Percentiles rank a stretch among this genome's conserved stretches.
Evolutionary conservation across 805 yeast genomes (phyloP).

Genomic region (Hermanozyma aechmeae): DNA sequence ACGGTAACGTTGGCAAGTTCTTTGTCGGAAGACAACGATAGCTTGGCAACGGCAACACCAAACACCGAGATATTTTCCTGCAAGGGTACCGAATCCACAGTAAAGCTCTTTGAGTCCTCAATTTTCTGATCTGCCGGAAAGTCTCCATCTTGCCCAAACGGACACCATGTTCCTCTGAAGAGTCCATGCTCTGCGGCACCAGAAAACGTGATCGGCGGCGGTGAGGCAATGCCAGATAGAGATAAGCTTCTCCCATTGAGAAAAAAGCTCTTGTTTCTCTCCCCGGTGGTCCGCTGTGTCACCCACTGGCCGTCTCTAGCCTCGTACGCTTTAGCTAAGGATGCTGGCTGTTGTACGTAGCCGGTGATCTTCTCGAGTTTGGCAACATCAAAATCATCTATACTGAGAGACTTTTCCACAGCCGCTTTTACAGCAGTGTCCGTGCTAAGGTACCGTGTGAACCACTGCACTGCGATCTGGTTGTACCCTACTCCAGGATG

Average conservation of each 20-base stretch:
- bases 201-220: conserved; percentile 12
- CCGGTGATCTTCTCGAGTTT: conserved; percentile 24
- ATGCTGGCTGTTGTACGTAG: conserved; percentile 34
- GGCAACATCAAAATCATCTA: conserved; percentile 9
- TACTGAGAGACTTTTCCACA: background rate
- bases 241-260: too few relatives aligned
- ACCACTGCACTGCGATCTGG: conserved; percentile 33
- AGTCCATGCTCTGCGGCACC: conserved; percentile 33
- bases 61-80: conserved; percentile 15
- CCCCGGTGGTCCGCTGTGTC: conserved; percentile 3
- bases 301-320: conserved; percentile 33
- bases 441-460: conserved; percentile 26
- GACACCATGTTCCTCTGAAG: conserved; percentile 38
- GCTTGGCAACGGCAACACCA: conserved; percentile 28
- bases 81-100: conserved; percentile 17
- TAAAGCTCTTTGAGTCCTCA: conserved; percentile 31
- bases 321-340: conserved; percentile 26
- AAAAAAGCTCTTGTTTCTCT: conserved; percentile 7
- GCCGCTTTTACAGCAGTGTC: conserved; percentile 2
- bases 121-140: conserved; percentile 36
- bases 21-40: conserved; percentile 25
- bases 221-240: too few relatives aligned
- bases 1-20: conserved; percentile 30
- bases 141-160: conserved; percentile 38
- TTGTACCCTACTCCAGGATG: conserved; percentile 36